phyloP scores from a whole-genome alignment of 1,139 yeast species.

The Nakaseomyces delphensis region DNA sequence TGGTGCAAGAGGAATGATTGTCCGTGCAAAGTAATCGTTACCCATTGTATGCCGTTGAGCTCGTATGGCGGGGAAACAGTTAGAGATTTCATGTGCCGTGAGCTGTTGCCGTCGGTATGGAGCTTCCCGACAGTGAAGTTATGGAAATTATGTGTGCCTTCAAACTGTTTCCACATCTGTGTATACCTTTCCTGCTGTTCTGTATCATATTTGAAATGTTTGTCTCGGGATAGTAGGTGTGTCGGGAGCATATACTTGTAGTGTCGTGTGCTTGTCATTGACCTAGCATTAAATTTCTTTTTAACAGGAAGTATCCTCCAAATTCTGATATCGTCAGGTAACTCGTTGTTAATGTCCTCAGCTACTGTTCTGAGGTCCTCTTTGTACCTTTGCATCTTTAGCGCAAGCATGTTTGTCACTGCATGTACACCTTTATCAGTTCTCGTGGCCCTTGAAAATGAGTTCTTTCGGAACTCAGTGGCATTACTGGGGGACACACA shows the following conservation, averaged over 20 bases:
- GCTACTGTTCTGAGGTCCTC: slow-evolving; percentile 56
- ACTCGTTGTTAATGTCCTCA: slow-evolving; percentile 50
- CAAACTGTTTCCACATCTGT: slow-evolving; percentile 52
- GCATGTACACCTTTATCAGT: slow-evolving; percentile 99
- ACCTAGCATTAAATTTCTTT: slow-evolving; percentile 30
- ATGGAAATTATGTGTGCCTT: slow-evolving; percentile 84
- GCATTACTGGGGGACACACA: slow-evolving; percentile 87
- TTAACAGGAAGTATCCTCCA: slow-evolving; percentile 84
- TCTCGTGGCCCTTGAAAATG: slow-evolving; percentile 93
- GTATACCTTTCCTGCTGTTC: slow-evolving; percentile 52
- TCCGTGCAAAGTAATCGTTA: slow-evolving; percentile 82
- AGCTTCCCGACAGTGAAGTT: slow-evolving; percentile 49
- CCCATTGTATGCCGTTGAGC: slow-evolving; percentile 59
- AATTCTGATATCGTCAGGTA: slow-evolving; percentile 72
- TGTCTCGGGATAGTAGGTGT: neutral
- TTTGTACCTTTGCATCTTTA: slow-evolving; percentile 48
- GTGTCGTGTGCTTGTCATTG: slow-evolving; percentile 4
- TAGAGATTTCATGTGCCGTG: neutral
- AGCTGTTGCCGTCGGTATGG: neutral
- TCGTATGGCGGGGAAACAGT: neutral
- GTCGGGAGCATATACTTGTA: slow-evolving; percentile 7
- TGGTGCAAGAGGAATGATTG: slow-evolving; percentile 96
- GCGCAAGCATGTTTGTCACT: slow-evolving; percentile 51
- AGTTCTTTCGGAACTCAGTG: slow-evolving; percentile 79
- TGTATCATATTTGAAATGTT: slow-evolving; percentile 5